Conservation (phyloP, 352 stramenopile species). For the Phytophthora uliginosa region DNA sequence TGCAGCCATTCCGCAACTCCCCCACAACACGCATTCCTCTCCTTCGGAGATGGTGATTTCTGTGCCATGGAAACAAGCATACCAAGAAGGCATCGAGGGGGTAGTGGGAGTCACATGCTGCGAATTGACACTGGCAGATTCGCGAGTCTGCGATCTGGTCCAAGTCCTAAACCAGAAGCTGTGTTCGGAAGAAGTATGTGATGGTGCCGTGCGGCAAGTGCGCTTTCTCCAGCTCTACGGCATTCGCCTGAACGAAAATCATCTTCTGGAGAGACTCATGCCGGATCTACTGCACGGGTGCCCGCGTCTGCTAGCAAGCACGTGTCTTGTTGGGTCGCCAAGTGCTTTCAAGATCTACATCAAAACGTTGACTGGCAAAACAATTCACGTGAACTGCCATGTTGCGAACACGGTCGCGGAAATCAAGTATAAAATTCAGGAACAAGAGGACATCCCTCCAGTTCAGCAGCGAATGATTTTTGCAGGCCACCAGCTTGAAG, state of each 20-base stretch:
- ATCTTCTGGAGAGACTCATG: background rate
- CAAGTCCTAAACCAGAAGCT: background rate
- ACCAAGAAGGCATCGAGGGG: too few relatives aligned
- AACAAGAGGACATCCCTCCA: constrained; percentile 2
- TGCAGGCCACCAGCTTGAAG: constrained; percentile 8
- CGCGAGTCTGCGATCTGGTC: background rate
- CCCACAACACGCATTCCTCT: too few relatives aligned
- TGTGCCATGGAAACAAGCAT: background rate
- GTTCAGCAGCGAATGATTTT: constrained; percentile 12
- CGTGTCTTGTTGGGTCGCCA: background rate
- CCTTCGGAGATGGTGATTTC: background rate
- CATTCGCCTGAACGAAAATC: constrained; percentile 1
- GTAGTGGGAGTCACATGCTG: background rate
- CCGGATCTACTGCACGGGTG: background rate
- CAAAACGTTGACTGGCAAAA: constrained; percentile 2
- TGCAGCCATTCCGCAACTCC: too few relatives aligned
- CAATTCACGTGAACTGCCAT: background rate
- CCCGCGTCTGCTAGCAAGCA: background rate
- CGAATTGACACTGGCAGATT: background rate
- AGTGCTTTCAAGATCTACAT: background rate
- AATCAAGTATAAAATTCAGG: constrained; percentile 2
- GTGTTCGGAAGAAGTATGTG: background rate
- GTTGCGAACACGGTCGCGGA: background rate
- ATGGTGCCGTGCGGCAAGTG: background rate
- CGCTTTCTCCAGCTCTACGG: constrained; percentile 25